These are phyloP conservation scores for Arabis alpina DNA, from an alignment of 345 rosid genomes.

Conservation along the genomic window DNA sequence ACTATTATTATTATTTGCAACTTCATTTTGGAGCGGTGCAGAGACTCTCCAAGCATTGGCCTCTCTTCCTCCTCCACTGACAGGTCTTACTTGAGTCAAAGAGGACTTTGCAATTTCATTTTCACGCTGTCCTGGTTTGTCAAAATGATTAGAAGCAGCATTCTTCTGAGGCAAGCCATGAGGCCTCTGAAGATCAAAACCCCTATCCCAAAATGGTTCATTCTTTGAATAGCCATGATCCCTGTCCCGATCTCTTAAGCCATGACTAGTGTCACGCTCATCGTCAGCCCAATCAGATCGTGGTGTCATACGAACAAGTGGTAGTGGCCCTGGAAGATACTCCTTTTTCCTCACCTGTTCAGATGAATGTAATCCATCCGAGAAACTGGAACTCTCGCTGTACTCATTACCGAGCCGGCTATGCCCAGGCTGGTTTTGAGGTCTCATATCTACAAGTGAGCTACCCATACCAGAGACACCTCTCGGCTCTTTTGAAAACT, in stretches of 20 bases:
- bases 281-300: slow-evolving; percentile 99
- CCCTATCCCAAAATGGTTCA: slow-evolving; percentile 77
- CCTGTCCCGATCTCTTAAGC: slow-evolving; percentile 63
- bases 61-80: slow-evolving; percentile 74
- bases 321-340: slow-evolving; percentile 69
- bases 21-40: slow-evolving; percentile 60
- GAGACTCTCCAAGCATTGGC: slow-evolving; percentile 75
- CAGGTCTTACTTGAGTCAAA: slow-evolving; percentile 59
- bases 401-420: slow-evolving; percentile 49
- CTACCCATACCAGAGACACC: slow-evolving; percentile 45
- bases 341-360: slow-evolving; percentile 65
- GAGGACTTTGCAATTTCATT: slow-evolving; percentile 64
- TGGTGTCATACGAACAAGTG: slow-evolving; percentile 75
- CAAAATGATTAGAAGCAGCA: slow-evolving; percentile 51
- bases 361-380: slow-evolving; percentile 46
- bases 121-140: slow-evolving; percentile 65
- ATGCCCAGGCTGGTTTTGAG: slow-evolving; percentile 58
- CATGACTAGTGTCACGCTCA: slow-evolving; percentile 92
- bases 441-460: slow-evolving; percentile 63
- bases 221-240: slow-evolving; percentile 63
- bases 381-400: slow-evolving; percentile 41
- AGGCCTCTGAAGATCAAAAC: slow-evolving; percentile 72
- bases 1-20: slow-evolving; percentile 52
- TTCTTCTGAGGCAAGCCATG: slow-evolving; percentile 67
- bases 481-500: slow-evolving; percentile 48